Conservation (phyloP, 192 early-diverging fungal genomes). For the Thamnidium elegans region DNA sequence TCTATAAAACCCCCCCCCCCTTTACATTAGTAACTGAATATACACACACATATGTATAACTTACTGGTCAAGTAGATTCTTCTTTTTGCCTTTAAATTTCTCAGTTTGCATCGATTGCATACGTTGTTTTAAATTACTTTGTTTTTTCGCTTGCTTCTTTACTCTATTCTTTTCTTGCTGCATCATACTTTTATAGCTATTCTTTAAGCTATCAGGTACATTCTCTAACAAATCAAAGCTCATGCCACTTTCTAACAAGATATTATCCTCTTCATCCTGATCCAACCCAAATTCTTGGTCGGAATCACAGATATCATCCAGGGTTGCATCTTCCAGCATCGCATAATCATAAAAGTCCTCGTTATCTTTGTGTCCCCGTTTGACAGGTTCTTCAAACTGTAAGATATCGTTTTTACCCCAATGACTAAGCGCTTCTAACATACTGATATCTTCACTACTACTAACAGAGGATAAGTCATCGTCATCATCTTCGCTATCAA, state of each 20-base stretch:
- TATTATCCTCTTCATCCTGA: not conserved
- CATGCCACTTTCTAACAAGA: not conserved
- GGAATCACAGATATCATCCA: constrained; percentile 4
- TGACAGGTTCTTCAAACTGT: not conserved
- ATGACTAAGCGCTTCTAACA: constrained; percentile 1
- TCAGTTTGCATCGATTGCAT: not conserved
- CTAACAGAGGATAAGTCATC: constrained; percentile 5
- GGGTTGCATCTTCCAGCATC: not conserved
- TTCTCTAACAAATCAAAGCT: not conserved
- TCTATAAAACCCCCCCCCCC: not conserved
- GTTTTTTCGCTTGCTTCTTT: not conserved
- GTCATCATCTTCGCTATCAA: constrained; percentile 8
- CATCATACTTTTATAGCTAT: constrained; percentile 1
- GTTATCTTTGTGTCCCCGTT: not conserved
- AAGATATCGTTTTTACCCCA: not conserved
- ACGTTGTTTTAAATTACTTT: not conserved
- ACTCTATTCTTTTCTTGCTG: not conserved
- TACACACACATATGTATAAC: not conserved
- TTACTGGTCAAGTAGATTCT: constrained; percentile 7
- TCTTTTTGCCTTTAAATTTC: not conserved
- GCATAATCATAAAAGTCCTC: not conserved
- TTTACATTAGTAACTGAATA: not conserved
- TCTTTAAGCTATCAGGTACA: constrained; percentile 1
- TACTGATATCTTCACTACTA: constrained; percentile 4
- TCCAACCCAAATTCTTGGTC: not conserved